phyloP scores from a whole-genome alignment of 2,329 filamentous ascomycete species.

The Lomentospora prolificans region DNA sequence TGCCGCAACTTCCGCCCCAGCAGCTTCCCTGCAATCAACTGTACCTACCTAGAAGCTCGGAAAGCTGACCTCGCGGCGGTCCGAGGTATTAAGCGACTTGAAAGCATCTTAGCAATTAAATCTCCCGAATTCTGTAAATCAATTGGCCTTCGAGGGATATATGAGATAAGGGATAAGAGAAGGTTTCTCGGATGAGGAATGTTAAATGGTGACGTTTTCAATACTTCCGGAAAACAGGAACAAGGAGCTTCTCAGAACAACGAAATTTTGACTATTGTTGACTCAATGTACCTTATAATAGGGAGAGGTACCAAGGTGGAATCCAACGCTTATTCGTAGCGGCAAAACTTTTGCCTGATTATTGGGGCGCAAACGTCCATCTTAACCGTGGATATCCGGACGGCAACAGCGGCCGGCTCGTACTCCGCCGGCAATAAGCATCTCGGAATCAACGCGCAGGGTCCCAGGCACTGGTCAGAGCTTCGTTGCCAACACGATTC shows the following conservation, averaged over 20 bases:
- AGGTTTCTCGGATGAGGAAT: background rate
- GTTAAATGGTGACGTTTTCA: constrained; percentile 4
- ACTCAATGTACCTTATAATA: background rate
- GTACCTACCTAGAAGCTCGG: constrained; percentile 41
- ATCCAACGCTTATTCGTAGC: no score
- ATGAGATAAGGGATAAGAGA: constrained; percentile 5
- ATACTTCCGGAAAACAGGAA: constrained; percentile 2
- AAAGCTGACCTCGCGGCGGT: constrained; percentile 47
- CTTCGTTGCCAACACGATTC: no score
- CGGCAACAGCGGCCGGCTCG: background rate
- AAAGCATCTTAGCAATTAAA: constrained; percentile 39
- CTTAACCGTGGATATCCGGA: background rate
- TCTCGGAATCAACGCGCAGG: no score
- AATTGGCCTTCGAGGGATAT: constrained; percentile 1
- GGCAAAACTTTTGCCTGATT: background rate
- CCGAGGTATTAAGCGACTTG: constrained; percentile 51
- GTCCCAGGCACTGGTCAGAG: no score
- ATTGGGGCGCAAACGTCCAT: background rate
- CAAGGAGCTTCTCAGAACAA: constrained; percentile 4
- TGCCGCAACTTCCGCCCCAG: background rate
- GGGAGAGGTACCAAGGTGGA: background rate
- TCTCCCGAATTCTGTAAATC: background rate
- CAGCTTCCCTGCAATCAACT: background rate
- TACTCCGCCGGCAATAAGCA: no score
- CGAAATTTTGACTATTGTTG: constrained; percentile 7